Base-by-base conservation (phyloP, 805 yeast species). In the Teunomyces lycoperdinae region DNA sequence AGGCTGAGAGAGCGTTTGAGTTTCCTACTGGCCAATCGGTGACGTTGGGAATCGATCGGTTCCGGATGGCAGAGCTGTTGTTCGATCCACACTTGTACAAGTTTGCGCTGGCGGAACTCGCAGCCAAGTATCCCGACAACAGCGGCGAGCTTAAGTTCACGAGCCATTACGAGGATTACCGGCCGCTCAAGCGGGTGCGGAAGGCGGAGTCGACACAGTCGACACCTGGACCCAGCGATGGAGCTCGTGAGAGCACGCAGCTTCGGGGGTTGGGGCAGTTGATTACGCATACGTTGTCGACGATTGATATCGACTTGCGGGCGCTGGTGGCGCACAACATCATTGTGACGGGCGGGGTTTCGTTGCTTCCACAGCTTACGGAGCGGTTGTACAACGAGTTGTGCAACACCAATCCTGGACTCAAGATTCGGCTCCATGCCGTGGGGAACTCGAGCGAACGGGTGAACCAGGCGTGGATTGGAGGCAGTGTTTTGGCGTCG, bases 281-380 rank as follows among this genome's bases (percentile, higher is more conserved):
- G 50, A 76, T 80, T 47, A 77, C 78, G 40, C 81, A 76, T 54
- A 79, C 80, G 26, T 71, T 76, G 49, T 76, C 77, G 43, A 71
- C 76, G 48, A 77, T 84, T 42, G 97, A 91, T 66, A 87, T 89
- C 26, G 96, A 87, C 70, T 72, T 87, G 54, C 77, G 96, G 50
- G 86, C 96, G 1, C 86, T 89, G 38, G 73, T 89, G 17, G 96
- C 96, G 0, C 92, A 89, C 66, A 90, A 90, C 61, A 84, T 91
- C 46, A 87, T 91, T 13, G 76, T 91, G 24, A 89, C 96, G 0
- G 97, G 97, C 17, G 87, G 96, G 2, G 76, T 85, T 0, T 84
- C 96, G 6, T 74, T 88, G 48, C 75, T 88, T 14, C 95, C 96
- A 10, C 95, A 94, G 5, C 69, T 90, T 46, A 84, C 85, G 14